Evolutionary conservation across 2,329 filamentous ascomycete species (phyloP).

Genomic region (Aspergillaceae sp.): DNA sequence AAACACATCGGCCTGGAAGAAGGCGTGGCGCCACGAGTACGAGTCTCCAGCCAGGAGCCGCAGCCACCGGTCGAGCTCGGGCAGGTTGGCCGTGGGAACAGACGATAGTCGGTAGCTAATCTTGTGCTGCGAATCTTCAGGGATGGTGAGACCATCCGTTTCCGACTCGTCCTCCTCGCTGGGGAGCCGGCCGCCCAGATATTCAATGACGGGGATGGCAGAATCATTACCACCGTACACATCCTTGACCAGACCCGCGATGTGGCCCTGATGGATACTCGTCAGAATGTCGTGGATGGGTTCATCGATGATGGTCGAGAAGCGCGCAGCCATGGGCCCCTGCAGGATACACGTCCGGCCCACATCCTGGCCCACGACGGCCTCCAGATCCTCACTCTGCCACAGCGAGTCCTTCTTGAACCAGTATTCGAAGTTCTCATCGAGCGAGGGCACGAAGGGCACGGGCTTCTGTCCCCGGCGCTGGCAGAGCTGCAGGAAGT

Average conservation of each 20-base stretch:
- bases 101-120: conserved; percentile 75
- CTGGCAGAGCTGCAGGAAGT: conserved; percentile 89
- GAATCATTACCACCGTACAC: conserved; percentile 66
- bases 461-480: conserved; percentile 90
- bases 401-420: conserved; percentile 99
- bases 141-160: conserved; percentile 76
- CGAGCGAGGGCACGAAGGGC: conserved; percentile 88
- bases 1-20: conserved; percentile 87
- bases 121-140: conserved; percentile 63
- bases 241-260: conserved; percentile 67
- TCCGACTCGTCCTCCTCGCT: conserved; percentile 65
- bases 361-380: conserved; percentile 92
- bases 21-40: conserved; percentile 88
- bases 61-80: conserved; percentile 75
- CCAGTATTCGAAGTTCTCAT: conserved; percentile 97
- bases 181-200: conserved; percentile 80
- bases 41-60: conserved; percentile 74
- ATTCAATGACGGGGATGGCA: conserved; percentile 77
- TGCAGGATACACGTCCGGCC: conserved; percentile 93
- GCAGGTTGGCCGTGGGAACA: conserved; percentile 63
- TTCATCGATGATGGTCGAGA: conserved; percentile 82
- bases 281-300: conserved; percentile 93
- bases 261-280: conserved; percentile 80
- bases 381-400: conserved; percentile 96
- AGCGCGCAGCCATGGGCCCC: conserved; percentile 84